Evolutionary conservation across 805 yeast species (phyloP).

Genomic region (Zygotorulaspora chibaensis): DNA sequence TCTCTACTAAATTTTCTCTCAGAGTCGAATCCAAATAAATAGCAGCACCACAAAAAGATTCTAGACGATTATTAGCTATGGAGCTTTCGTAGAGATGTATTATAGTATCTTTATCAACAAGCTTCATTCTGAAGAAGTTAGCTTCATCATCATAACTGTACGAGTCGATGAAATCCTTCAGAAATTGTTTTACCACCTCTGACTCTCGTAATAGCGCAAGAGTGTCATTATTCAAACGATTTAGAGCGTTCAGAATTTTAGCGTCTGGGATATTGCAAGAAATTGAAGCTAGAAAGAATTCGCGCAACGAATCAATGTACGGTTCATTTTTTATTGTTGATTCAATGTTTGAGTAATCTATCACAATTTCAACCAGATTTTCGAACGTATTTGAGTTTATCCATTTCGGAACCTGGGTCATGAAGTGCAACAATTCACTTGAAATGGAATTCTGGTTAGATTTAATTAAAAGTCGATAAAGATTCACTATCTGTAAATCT

Average conservation of each 20-base stretch:
- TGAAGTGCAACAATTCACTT: slow-evolving; percentile 33
- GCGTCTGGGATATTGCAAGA: slow-evolving; percentile 18
- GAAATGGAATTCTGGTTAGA: slow-evolving; percentile 5
- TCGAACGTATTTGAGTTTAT: slow-evolving; percentile 33
- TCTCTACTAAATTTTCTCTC: slow-evolving; percentile 10
- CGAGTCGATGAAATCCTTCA: slow-evolving; percentile 20
- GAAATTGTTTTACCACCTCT: slow-evolving; percentile 18
- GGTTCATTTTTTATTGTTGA: slow-evolving; percentile 17
- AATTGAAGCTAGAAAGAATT: slow-evolving; percentile 20
- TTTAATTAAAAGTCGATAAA: slow-evolving; percentile 10
- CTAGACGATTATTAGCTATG: slow-evolving; percentile 14
- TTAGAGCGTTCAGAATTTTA: slow-evolving; percentile 34
- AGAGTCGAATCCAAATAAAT: slow-evolving; percentile 10
- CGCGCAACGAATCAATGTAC: slow-evolving; percentile 13
- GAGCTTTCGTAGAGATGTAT: slow-evolving; percentile 34
- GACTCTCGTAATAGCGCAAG: slow-evolving; percentile 8
- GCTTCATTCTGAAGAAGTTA: slow-evolving; percentile 26
- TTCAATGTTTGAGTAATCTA: slow-evolving; percentile 31
- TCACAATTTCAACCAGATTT: slow-evolving; percentile 33
- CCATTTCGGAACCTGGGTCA: slow-evolving; percentile 36
- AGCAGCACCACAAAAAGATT: slow-evolving; percentile 22
- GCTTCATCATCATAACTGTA: slow-evolving; percentile 31
- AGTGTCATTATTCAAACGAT: slow-evolving; percentile 10
- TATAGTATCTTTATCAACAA: slow-evolving; percentile 37
- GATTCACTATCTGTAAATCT: slow-evolving; percentile 6